These are phyloP conservation scores for Bruguiera gymnorhiza DNA, from an alignment of 345 rosid genomes.

Conservation along the genomic window DNA sequence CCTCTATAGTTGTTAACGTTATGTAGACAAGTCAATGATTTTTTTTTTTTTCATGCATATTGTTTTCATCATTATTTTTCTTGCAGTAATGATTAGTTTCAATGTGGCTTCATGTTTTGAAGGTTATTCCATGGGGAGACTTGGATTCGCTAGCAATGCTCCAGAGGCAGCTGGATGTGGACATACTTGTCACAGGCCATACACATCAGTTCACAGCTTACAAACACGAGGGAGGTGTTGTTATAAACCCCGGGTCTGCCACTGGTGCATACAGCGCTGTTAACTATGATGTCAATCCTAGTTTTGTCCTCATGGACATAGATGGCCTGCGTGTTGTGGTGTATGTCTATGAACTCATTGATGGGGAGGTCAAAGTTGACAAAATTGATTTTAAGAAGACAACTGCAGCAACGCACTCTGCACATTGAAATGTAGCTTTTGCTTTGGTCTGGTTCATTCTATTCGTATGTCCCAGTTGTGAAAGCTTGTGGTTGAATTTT, in stretches of 20 bases:
- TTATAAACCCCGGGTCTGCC: conserved; percentile 93
- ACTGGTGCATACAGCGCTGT: conserved; percentile 90
- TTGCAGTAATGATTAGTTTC: background rate
- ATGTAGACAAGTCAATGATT: background rate
- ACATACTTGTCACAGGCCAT: conserved; percentile 91
- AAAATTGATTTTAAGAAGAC: conserved; percentile 95
- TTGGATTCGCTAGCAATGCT: conserved; percentile 91
- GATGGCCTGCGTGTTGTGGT: conserved; percentile 91
- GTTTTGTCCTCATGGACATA: conserved; percentile 95
- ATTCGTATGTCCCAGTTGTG: background rate
- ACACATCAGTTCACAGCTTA: conserved; percentile 97
- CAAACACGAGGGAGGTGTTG: conserved; percentile 96
- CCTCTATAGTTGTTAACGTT: too few species aligned
- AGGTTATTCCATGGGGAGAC: conserved; percentile 99
- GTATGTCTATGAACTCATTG: conserved; percentile 88
- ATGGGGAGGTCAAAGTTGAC: conserved; percentile 95
- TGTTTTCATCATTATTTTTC: background rate
- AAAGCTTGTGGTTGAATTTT: conserved; percentile 11
- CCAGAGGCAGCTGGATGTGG: conserved; percentile 91
- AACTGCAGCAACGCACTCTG: conserved; percentile 41
- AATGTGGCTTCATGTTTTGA: conserved; percentile 12
- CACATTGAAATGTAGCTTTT: conserved; percentile 35
- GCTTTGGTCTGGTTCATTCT: background rate
- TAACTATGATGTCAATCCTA: conserved; percentile 82
- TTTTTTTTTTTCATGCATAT: background rate